Evolutionary conservation across 2,329 filamentous ascomycete genomes (phyloP).

Genomic region (Talaromyces marneffei): DNA sequence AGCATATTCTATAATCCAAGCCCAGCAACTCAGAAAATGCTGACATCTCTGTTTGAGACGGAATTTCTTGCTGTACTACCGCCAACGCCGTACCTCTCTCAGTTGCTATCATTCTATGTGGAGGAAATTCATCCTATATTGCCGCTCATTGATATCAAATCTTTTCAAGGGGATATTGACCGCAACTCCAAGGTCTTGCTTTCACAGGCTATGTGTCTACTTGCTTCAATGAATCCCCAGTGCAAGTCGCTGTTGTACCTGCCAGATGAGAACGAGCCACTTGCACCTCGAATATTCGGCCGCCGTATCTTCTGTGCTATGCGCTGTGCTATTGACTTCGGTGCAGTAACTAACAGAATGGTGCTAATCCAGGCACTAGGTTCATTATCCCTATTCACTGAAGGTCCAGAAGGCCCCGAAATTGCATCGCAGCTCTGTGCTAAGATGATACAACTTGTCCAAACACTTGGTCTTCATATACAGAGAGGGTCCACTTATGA

Average conservation of each 20-base stretch:
- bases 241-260: conserved; percentile 39
- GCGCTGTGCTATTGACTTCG: conserved; percentile 15
- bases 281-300: conserved; percentile 1
- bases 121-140: conserved; percentile 53
- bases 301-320: conserved; percentile 1
- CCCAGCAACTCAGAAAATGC: neutral
- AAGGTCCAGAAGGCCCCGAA: conserved; percentile 52
- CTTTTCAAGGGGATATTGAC: conserved; percentile 17
- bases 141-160: conserved; percentile 44
- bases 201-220: conserved; percentile 52
- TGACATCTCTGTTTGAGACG: neutral
- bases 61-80: conserved; percentile 3
- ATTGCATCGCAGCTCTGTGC: conserved; percentile 50
- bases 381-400: conserved; percentile 55
- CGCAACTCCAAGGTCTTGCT: conserved; percentile 30
- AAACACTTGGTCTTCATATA: conserved; percentile 54
- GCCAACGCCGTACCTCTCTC: neutral
- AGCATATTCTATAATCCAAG: neutral
- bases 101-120: conserved; percentile 37
- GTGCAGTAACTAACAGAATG: conserved; percentile 40
- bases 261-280: conserved; percentile 2
- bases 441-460: conserved; percentile 52
- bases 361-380: conserved; percentile 51
- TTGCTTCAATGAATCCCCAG: conserved; percentile 48
- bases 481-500: neutral